Conservation (phyloP, 306 rosid genomes). For the Urtica urens region DNA sequence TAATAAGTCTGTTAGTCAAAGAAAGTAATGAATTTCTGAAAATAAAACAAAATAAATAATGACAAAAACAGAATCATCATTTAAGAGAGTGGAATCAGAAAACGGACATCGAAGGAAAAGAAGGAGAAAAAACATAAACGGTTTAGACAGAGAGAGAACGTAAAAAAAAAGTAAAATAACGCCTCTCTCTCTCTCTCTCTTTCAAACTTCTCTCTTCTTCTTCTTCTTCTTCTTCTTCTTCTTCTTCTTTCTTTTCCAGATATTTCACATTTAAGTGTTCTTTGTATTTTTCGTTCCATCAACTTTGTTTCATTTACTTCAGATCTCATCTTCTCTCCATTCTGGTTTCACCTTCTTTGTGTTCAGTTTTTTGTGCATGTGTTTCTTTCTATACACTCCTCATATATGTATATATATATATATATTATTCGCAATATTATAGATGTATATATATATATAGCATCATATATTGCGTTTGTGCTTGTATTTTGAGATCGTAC, state of each 20-base stretch:
- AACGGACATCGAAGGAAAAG: background rate
- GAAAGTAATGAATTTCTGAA: too few species aligned
- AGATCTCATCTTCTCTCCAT: background rate
- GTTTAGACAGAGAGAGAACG: slow-evolving; percentile 3
- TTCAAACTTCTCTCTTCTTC: slow-evolving; percentile 27
- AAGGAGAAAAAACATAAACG: background rate
- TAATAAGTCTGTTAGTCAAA: too few species aligned
- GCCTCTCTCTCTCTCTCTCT: background rate
- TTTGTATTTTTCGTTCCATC: background rate
- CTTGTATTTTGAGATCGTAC: too few species aligned
- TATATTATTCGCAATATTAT: too few species aligned
- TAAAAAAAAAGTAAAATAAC: slow-evolving; percentile 4
- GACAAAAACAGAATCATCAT: background rate
- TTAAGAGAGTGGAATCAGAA: background rate
- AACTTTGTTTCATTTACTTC: background rate
- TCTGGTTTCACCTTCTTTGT: background rate
- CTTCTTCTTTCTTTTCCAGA: background rate
- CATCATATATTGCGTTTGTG: too few species aligned
- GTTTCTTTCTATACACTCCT: too few species aligned
- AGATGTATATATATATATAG: too few species aligned
- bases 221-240: slow-evolving; percentile 9
- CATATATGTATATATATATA: too few species aligned
- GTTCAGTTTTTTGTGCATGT: background rate
- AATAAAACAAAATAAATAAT: background rate
- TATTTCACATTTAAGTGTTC: background rate